Base-by-base conservation (phyloP, 2,329 filamentous ascomycete species). In the Hypoxylon sp. region DNA sequence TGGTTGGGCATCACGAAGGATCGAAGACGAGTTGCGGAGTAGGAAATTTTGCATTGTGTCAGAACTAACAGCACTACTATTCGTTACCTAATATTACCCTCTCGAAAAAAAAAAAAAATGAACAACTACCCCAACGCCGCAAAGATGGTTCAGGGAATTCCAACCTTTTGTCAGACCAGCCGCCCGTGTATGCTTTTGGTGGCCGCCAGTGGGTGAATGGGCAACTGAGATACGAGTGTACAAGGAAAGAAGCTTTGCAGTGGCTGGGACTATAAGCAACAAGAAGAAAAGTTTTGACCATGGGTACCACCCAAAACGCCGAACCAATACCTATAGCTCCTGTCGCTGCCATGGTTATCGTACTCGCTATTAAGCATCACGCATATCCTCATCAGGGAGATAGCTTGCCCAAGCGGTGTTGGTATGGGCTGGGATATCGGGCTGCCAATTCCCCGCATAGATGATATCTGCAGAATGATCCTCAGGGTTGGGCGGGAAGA, bases 311-410 rank as follows among this genome's bases (percentile, higher is more conserved):
- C 45, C 17, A 56, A 51, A 45, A 57, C 64, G 46, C 60, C 67
- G 14, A 23, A 7, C 51, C 46, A 17, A 49, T 32, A 17, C 17
- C 56, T 23, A 38, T 19, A 52, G 52, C 17, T 28, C 17, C 36
- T 4, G 14, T 34, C 19, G 11, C 43, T 21, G 10, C 46, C 28
- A 48, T 57, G 23, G 43, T 64, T 45, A 25, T 34, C 19, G 21
- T 46, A 28, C 19, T 49, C 32, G 7, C 57, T 21, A n/a, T 58
- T 17, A 19, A 45, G 30, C 5, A 17, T 41, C 64, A 23, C 32
- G 17, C 9, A 67, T 23, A 28, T 74, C 71, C 55, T 72, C 71
- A 25, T 75, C 73, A n/a, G 28, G 53, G 36, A 75, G 65, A 28
- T 3, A 32, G 25, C 14, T 50, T 14, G 41, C 49, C 19, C 21